These are phyloP conservation scores for Aspergillus melleus DNA, from an alignment of 2,329 filamentous ascomycete genomes.

Conservation along the genomic window DNA sequence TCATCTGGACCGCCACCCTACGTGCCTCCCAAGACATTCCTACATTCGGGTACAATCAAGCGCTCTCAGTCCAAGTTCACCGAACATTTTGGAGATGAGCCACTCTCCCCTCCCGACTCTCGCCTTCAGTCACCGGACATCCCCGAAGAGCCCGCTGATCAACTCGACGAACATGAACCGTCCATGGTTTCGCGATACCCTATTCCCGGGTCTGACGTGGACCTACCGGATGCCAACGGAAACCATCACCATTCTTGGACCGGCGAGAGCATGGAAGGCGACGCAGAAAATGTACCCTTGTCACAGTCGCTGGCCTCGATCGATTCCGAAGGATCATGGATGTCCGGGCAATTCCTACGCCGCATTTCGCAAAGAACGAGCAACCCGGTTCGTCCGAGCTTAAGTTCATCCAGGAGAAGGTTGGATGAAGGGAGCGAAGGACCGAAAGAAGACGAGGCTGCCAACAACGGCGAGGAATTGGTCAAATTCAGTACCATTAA, in stretches of 20 bases:
- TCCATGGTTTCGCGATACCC: slow-evolving; percentile 20
- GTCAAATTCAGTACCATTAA: slow-evolving; percentile 53
- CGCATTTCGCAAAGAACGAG: slow-evolving; percentile 46
- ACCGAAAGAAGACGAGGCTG: slow-evolving; percentile 57
- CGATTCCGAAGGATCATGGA: slow-evolving; percentile 94
- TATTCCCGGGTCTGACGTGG: slow-evolving; percentile 26
- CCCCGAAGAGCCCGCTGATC: slow-evolving; percentile 35
- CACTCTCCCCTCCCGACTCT: slow-evolving; percentile 81
- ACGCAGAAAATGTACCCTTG: slow-evolving; percentile 50
- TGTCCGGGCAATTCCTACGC: slow-evolving; percentile 70
- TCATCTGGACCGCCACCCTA: slow-evolving; percentile 46
- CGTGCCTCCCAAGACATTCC: slow-evolving; percentile 42
- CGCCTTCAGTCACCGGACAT: slow-evolving; percentile 75
- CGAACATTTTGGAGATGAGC: slow-evolving; percentile 85
- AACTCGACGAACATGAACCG: slow-evolving; percentile 11
- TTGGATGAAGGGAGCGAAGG: slow-evolving; percentile 55
- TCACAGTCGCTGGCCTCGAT: slow-evolving; percentile 90
- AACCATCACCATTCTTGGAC: slow-evolving; percentile 38
- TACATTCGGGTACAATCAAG: slow-evolving; percentile 62
- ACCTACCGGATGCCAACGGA: slow-evolving; percentile 30
- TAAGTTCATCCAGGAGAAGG: slow-evolving; percentile 34
- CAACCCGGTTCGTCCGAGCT: slow-evolving; percentile 41
- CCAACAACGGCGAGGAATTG: slow-evolving; percentile 73
- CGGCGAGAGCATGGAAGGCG: slow-evolving; percentile 52
- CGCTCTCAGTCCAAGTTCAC: slow-evolving; percentile 88